Conservation (phyloP, 2,329 filamentous ascomycete species). For the Celoporthe dispersa region DNA sequence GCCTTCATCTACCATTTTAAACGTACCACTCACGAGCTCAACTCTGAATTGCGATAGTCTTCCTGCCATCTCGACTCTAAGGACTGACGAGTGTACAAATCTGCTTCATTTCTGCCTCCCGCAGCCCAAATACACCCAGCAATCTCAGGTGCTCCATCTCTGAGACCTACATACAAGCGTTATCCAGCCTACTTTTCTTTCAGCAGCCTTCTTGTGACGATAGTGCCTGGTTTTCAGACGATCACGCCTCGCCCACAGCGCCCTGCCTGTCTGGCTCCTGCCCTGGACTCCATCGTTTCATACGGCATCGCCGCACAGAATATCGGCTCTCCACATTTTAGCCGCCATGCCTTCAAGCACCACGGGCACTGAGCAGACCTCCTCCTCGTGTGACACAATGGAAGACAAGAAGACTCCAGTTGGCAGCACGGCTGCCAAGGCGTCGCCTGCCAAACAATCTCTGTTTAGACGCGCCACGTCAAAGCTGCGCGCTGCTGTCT, state of each 20-base stretch:
- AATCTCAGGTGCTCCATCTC: not conserved
- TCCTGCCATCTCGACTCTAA: not conserved
- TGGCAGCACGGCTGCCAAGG: not conserved
- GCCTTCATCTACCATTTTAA: not conserved
- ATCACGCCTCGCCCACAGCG: not conserved
- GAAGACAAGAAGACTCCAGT: conserved; percentile 17
- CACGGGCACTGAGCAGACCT: conserved; percentile 11
- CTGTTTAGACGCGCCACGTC: conserved; percentile 23
- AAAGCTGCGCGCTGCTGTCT: conserved; percentile 16
- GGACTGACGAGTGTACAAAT: not conserved
- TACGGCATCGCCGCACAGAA: not conserved
- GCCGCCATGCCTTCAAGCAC: conserved; percentile 23
- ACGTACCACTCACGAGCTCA: not conserved
- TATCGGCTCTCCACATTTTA: not conserved
- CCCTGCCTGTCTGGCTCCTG: not conserved
- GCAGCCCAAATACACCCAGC: not conserved
- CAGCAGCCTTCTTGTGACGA: not conserved
- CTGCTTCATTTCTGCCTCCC: not conserved
- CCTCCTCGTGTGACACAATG: conserved; percentile 19
- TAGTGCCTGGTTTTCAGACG: not conserved
- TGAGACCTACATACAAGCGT: not conserved
- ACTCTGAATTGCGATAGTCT: not conserved
- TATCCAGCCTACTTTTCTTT: not conserved
- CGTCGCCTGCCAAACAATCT: conserved; percentile 3
- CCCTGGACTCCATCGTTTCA: not conserved